These are phyloP conservation scores for Boletus huronensis DNA, from an alignment of 768 basidiomycete genomes.

Conservation along the genomic window DNA sequence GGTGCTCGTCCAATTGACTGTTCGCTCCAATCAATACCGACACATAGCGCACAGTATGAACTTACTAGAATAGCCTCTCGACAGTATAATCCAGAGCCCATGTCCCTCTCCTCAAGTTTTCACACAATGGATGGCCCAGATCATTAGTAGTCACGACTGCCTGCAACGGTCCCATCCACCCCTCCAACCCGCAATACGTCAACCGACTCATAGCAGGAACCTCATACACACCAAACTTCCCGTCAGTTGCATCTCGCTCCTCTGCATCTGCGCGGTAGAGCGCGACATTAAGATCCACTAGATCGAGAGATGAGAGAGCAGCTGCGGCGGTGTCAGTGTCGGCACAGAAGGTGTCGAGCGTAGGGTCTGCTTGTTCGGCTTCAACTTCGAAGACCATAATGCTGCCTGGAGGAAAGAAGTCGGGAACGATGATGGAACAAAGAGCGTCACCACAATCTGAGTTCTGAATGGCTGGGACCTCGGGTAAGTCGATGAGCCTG, in stretches of 20 bases:
- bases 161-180: slow-evolving; percentile 90
- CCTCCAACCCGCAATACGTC: slow-evolving; percentile 92
- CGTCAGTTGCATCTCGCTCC: slow-evolving; percentile 83
- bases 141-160: slow-evolving; percentile 89
- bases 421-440: slow-evolving; percentile 79
- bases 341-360: slow-evolving; percentile 71
- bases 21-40: slow-evolving; percentile 10
- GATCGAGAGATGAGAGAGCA: slow-evolving; percentile 67
- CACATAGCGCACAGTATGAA: slow-evolving; percentile 11
- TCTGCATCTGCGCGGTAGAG: slow-evolving; percentile 89
- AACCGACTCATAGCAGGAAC: slow-evolving; percentile 72
- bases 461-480: slow-evolving; percentile 57
- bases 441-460: slow-evolving; percentile 65
- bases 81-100: slow-evolving; percentile 94
- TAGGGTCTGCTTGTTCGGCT: slow-evolving; percentile 64
- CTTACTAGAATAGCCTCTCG: slow-evolving; percentile 66
- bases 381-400: slow-evolving; percentile 91
- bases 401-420: slow-evolving; percentile 92
- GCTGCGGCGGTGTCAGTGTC: slow-evolving; percentile 67
- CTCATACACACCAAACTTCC: slow-evolving; percentile 78
- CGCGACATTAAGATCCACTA: slow-evolving; percentile 85
- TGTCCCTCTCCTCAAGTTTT: slow-evolving; percentile 77
- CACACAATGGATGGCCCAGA: slow-evolving; percentile 88
- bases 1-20: slow-evolving; percentile 61
- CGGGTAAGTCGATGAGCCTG: slow-evolving; percentile 59